These are phyloP conservation scores for Gastrolobium bilobum DNA, from an alignment of 306 rosid species.

Conservation along the genomic window DNA sequence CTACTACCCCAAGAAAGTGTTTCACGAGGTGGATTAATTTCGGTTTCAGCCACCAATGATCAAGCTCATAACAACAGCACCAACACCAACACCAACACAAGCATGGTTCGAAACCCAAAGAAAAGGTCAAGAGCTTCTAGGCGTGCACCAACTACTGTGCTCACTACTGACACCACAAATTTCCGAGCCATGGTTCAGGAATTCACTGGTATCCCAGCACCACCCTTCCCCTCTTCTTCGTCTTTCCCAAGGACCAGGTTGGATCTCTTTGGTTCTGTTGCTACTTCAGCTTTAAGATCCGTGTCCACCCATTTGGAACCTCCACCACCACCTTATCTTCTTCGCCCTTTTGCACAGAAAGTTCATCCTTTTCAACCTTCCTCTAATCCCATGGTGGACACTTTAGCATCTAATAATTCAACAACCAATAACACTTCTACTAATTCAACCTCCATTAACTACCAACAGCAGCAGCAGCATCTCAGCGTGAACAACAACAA, in stretches of 20 bases:
- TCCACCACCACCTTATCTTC: slow-evolving; percentile 63
- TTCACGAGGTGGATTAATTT: slow-evolving; percentile 44
- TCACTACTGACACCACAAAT: slow-evolving; percentile 90
- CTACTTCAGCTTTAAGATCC: slow-evolving; percentile 49
- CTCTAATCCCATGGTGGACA: slow-evolving; percentile 49
- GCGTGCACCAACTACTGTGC: slow-evolving; percentile 94
- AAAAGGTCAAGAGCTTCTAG: slow-evolving; percentile 92
- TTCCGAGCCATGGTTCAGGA: slow-evolving; percentile 99
- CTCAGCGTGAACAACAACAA: background rate
- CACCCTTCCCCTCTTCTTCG: slow-evolving; percentile 74
- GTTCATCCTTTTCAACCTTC: slow-evolving; percentile 46
- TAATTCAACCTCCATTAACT: slow-evolving; percentile 46
- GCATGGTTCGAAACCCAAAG: slow-evolving; percentile 75
- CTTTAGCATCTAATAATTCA: slow-evolving; percentile 48
- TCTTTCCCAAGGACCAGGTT: slow-evolving; percentile 73
- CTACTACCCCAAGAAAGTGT: slow-evolving; percentile 45
- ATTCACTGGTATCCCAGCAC: slow-evolving; percentile 97
- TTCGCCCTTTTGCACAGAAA: slow-evolving; percentile 84
- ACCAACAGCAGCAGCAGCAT: slow-evolving; percentile 9
- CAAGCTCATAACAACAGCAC: slow-evolving; percentile 38
- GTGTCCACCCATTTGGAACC: slow-evolving; percentile 58
- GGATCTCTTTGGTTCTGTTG: slow-evolving; percentile 71
- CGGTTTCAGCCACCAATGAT: slow-evolving; percentile 44
- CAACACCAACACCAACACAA: slow-evolving; percentile 30
- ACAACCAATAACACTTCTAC: background rate